phyloP scores from a whole-genome alignment of 1,139 yeast species.

The Arxiozyma telluris region DNA sequence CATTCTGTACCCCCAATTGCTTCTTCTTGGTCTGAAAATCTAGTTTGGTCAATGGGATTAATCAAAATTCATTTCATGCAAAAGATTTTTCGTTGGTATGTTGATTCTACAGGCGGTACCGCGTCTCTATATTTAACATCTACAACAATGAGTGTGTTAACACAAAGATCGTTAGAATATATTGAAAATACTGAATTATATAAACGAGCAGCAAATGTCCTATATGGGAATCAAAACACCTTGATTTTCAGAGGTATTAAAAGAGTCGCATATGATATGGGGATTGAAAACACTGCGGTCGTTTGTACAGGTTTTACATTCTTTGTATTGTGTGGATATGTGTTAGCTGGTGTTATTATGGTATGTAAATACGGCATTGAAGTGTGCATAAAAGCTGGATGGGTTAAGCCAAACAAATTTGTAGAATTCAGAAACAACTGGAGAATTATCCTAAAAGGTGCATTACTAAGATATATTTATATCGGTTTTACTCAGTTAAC shows the following conservation, averaged over 20 bases:
- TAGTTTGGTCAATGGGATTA: slow-evolving; percentile 83
- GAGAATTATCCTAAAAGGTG: slow-evolving; percentile 51
- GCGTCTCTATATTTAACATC: slow-evolving; percentile 56
- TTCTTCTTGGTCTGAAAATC: slow-evolving; percentile 70
- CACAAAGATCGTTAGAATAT: slow-evolving; percentile 53
- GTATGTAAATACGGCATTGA: slow-evolving; percentile 43
- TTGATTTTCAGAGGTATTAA: slow-evolving; percentile 65
- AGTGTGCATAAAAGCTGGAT: slow-evolving; percentile 36
- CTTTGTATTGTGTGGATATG: slow-evolving; percentile 58
- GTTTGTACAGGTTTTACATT: slow-evolving; percentile 72
- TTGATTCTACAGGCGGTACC: slow-evolving; percentile 70
- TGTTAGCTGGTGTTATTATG: slow-evolving; percentile 44
- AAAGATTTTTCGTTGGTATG: slow-evolving; percentile 71
- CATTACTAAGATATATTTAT: slow-evolving; percentile 57
- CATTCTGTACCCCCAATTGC: slow-evolving; percentile 74
- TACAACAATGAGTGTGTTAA: slow-evolving; percentile 52
- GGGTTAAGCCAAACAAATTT: slow-evolving; percentile 42
- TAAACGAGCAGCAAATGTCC: slow-evolving; percentile 31
- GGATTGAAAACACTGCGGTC: slow-evolving; percentile 63
- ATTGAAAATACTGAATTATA: slow-evolving; percentile 18
- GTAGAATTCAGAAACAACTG: slow-evolving; percentile 46
- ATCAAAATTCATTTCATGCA: slow-evolving; percentile 66
- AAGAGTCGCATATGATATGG: slow-evolving; percentile 58
- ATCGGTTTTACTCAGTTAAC: slow-evolving; percentile 70
- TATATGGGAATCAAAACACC: slow-evolving; percentile 40